A percentile compares a stretch with the other conserved stretches of the same genome.
Evolutionary conservation across 2,329 filamentous ascomycete genomes (phyloP).

Genomic region (Diaporthe vexans): DNA sequence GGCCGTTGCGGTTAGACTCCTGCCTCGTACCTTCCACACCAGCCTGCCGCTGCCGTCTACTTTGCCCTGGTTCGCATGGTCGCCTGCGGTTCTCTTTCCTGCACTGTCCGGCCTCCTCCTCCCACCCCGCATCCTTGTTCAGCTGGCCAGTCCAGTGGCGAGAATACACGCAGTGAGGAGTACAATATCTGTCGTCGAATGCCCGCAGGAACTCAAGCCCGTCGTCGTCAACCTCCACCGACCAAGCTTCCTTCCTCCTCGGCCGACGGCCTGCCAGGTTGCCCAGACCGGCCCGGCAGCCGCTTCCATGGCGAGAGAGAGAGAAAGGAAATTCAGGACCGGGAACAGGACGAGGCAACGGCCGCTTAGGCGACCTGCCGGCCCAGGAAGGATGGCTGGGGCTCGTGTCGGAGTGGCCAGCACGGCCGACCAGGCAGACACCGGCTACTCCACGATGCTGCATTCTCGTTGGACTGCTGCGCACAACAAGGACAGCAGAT

Average conservation of each 20-base stretch:
- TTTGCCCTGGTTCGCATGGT: constrained; percentile 11
- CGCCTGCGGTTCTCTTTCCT: background rate
- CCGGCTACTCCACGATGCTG: constrained; percentile 25
- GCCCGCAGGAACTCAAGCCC: background rate
- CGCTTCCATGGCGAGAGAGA: background rate
- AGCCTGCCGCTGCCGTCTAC: background rate
- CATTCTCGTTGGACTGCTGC: constrained; percentile 8
- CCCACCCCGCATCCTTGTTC: too few species aligned
- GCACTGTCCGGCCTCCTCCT: constrained; percentile 31
- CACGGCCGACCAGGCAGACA: constrained; percentile 23
- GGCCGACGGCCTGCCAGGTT: background rate
- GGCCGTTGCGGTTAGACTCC: constrained; percentile 32
- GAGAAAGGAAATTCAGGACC: background rate
- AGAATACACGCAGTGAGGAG: too few species aligned
- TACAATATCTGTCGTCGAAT: background rate
- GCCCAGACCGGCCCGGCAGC: background rate
- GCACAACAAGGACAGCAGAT: background rate
- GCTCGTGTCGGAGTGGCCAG: constrained; percentile 8
- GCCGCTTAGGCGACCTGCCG: constrained; percentile 25
- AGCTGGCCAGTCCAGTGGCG: too few species aligned
- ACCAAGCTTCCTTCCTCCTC: constrained; percentile 13
- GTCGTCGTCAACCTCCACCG: background rate
- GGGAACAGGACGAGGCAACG: constrained; percentile 19
- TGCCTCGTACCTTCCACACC: background rate
- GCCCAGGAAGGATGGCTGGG: constrained; percentile 18